These are phyloP conservation scores for Mycena citricolor DNA, from an alignment of 1,284 basidiomycete species.

Conservation along the genomic window DNA sequence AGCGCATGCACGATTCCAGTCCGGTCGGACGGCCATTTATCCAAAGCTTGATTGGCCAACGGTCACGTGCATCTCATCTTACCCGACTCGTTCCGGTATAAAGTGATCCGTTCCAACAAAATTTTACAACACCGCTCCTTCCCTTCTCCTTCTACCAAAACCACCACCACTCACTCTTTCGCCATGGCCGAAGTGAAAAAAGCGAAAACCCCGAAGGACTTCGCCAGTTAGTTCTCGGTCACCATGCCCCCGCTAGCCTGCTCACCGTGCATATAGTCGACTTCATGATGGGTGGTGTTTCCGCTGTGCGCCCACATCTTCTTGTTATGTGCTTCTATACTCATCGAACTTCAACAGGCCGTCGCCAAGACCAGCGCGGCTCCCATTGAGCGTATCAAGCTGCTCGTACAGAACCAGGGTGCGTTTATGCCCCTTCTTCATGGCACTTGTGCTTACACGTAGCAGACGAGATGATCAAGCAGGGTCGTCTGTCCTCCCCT, in stretches of 20 bases:
- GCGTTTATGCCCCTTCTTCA: conserved; percentile 21
- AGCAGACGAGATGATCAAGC: conserved; percentile 71
- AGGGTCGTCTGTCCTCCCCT: conserved; percentile 86
- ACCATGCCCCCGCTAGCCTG: conserved; percentile 17
- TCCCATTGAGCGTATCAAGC: conserved; percentile 99
- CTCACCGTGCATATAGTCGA: conserved; percentile 60
- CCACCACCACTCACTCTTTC: conserved; percentile 49
- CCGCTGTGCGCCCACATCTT: conserved; percentile 62
- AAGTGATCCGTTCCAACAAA: conserved; percentile 41
- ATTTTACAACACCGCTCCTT: conserved; percentile 30
- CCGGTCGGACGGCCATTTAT: no score
- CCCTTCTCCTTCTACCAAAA: conserved; percentile 29
- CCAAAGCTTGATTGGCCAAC: no score
- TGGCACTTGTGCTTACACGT: conserved; percentile 10
- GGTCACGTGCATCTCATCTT: neutral
- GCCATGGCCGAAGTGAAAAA: conserved; percentile 77
- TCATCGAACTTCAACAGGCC: conserved; percentile 51
- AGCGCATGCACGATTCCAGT: no score
- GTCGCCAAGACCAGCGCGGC: conserved; percentile 98
- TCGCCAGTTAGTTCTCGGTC: conserved; percentile 42
- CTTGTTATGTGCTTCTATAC: neutral
- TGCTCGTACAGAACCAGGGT: conserved; percentile 97
- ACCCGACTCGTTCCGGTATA: conserved; percentile 4
- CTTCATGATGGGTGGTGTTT: conserved; percentile 92
- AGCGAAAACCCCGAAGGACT: conserved; percentile 79